Evolutionary conservation across 2,329 filamentous ascomycete genomes (phyloP), one percentile per base, ranked within the genome.

Genomic region (Daldinia sp.): DNA sequence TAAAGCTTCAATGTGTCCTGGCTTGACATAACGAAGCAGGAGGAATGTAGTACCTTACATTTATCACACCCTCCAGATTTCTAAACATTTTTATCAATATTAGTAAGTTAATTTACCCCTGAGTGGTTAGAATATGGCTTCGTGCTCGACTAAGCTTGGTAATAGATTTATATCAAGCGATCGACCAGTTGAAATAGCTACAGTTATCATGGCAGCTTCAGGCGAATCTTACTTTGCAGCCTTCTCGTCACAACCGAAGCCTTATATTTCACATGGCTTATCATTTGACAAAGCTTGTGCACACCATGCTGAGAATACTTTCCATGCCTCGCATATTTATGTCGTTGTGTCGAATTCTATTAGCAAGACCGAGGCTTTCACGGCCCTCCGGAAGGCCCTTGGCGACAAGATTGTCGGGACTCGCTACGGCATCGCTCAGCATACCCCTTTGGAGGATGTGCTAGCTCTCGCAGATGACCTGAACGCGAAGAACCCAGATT

Each of bases 311-410:
- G 69, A 69, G 30, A 71, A 74, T 23, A 76, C 73, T 9, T 76
- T 76, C 30, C 64, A 74, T 23, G 71, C 73, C 12, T 73, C 66
- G 15, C 76, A 69, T 60, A 66, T 76, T 35, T 78, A 77, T 23
- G 60, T 79, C 20, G 76, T 79, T 20, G 76, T 78, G n/a, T 79
- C 77, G 4, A 72, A 59, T 46, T 77, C 76, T 4, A 77, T 79
- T 39, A 75, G 73, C 50, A 77, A 77, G 61, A 79, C 77, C 0
- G 65, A 67, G 2, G 72, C 74, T 23, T 77, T 78, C 12, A 67
- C 69, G 3, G 41, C 63, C 20, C 67, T 79, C 13, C 56, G 74
- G 60, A 58, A 66, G 12, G 70, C 72, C 6, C 68, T 79, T 5
- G 74, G 70, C 10, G 65, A 73, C 26, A 72, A 73, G 59, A 70